phyloP scores from a whole-genome alignment of 2,329 filamentous ascomycete species.

The Epichloe sylvatica region DNA sequence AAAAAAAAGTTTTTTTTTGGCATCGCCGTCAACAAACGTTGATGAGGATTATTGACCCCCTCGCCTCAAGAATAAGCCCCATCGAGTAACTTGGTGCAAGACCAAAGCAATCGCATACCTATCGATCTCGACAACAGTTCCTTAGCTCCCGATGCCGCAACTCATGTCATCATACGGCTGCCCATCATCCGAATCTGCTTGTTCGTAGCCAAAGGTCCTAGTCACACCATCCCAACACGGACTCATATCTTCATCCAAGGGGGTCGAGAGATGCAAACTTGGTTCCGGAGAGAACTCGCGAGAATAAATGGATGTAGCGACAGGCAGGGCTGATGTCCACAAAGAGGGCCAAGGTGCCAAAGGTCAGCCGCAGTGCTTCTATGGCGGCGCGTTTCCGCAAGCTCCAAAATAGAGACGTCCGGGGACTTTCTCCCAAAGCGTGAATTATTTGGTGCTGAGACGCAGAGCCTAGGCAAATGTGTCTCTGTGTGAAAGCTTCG shows the following conservation, averaged over 20 bases:
- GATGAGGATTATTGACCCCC: conserved; percentile 38
- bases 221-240: conserved; percentile 28
- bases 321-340: conserved; percentile 24
- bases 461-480: conserved; percentile 11
- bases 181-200: conserved; percentile 24
- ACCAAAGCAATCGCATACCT: conserved; percentile 92
- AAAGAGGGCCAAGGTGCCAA: conserved; percentile 41
- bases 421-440: conserved; percentile 99
- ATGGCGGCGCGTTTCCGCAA: conserved; percentile 99
- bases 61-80: conserved; percentile 99
- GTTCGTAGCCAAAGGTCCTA: conserved; percentile 5
- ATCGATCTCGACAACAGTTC: conserved; percentile 82
- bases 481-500: conserved; percentile 92
- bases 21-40: conserved; percentile 8
- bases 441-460: conserved; percentile 20
- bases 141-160: conserved; percentile 34
- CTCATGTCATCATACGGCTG: conserved; percentile 35
- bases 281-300: conserved; percentile 12
- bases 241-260: conserved; percentile 83
- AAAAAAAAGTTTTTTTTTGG: conserved; percentile 5
- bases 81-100: conserved; percentile 79
- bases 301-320: conserved; percentile 28
- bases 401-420: conserved; percentile 51
- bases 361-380: conserved; percentile 94
- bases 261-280: conserved; percentile 29